Percentiles rank a stretch among this genome's conserved stretches.
These are phyloP conservation scores for Zarea fungicola DNA, from an alignment of 2,329 filamentous ascomycete genomes.

Conservation along the genomic window DNA sequence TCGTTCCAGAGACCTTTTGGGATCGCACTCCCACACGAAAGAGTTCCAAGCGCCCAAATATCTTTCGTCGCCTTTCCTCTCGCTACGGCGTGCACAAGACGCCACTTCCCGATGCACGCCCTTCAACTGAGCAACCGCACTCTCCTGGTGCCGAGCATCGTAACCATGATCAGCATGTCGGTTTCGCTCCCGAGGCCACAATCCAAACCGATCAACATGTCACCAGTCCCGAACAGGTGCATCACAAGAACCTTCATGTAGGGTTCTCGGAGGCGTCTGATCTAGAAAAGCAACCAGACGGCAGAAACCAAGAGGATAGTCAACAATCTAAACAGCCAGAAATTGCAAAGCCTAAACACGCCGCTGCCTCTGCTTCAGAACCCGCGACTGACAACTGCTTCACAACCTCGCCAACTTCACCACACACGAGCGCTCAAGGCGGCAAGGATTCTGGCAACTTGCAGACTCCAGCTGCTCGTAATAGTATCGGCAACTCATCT, in stretches of 20 bases:
- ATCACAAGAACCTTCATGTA: slow-evolving; percentile 43
- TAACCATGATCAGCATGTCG: slow-evolving; percentile 27
- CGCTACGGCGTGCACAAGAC: slow-evolving; percentile 23
- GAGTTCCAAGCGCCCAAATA: slow-evolving; percentile 35
- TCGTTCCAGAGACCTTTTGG: slow-evolving; percentile 95
- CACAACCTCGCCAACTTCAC: not conserved
- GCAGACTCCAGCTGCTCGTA: slow-evolving; percentile 2
- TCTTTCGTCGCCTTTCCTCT: slow-evolving; percentile 46
- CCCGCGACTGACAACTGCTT: not conserved
- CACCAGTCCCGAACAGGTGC: slow-evolving; percentile 16
- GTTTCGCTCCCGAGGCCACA: slow-evolving; percentile 22
- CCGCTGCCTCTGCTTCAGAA: not conserved
- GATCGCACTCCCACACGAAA: slow-evolving; percentile 64
- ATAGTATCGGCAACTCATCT: slow-evolving; percentile 9
- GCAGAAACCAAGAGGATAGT: not conserved
- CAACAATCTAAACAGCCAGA: not conserved
- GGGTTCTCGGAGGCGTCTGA: slow-evolving; percentile 42
- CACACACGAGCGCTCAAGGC: not conserved
- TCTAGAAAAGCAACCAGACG: slow-evolving; percentile 8
- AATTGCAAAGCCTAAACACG: slow-evolving; percentile 9
- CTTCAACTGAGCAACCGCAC: slow-evolving; percentile 12
- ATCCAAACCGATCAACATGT: slow-evolving; percentile 3
- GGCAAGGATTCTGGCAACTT: not conserved
- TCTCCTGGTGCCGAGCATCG: slow-evolving; percentile 19
- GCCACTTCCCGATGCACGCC: slow-evolving; percentile 4